A percentile compares a stretch with the other conserved stretches of the same genome.
Conservation (phyloP, 805 yeast species). For the Pichia exigua region DNA sequence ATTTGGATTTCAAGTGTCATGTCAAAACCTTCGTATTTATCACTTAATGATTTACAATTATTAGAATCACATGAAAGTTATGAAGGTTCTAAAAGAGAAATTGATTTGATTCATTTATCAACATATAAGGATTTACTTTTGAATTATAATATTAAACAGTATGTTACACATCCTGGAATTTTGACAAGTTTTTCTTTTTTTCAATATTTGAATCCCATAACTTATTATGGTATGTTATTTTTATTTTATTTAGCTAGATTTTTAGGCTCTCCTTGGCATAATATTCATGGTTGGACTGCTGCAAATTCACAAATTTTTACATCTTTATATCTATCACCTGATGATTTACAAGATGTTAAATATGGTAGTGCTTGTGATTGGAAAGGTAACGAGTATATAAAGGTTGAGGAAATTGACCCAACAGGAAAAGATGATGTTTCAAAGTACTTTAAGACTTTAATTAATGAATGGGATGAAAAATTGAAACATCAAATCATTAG, state of each 20-base stretch:
- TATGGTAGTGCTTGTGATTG: slow-evolving; percentile 67
- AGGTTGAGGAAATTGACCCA: slow-evolving; percentile 45
- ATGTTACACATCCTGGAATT: slow-evolving; percentile 89
- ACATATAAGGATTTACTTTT: slow-evolving; percentile 45
- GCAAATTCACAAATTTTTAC: slow-evolving; percentile 81
- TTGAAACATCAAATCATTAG: slow-evolving; percentile 59
- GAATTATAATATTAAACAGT: slow-evolving; percentile 54
- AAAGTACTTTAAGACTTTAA: slow-evolving; percentile 50
- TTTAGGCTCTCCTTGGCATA: slow-evolving; percentile 83
- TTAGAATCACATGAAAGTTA: slow-evolving; percentile 59
- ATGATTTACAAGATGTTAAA: slow-evolving; percentile 39
- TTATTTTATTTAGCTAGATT: slow-evolving; percentile 78
- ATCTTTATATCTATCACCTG: slow-evolving; percentile 45
- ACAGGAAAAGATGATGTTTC: slow-evolving; percentile 63
- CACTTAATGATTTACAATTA: slow-evolving; percentile 69
- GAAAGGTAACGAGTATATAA: slow-evolving; percentile 59
- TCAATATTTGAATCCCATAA: slow-evolving; percentile 65
- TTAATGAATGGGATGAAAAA: slow-evolving; percentile 64
- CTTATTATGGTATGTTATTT: slow-evolving; percentile 78
- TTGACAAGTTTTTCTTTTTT: slow-evolving; percentile 77
- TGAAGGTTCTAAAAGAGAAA: slow-evolving; percentile 84
- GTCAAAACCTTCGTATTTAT: slow-evolving; percentile 67
- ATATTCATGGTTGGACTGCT: slow-evolving; percentile 79
- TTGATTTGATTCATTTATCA: slow-evolving; percentile 76
- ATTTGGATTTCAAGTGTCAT: slow-evolving; percentile 84